Conservation (phyloP, 2,329 filamentous ascomycete species). For the Sclerotinia nivalis region DNA sequence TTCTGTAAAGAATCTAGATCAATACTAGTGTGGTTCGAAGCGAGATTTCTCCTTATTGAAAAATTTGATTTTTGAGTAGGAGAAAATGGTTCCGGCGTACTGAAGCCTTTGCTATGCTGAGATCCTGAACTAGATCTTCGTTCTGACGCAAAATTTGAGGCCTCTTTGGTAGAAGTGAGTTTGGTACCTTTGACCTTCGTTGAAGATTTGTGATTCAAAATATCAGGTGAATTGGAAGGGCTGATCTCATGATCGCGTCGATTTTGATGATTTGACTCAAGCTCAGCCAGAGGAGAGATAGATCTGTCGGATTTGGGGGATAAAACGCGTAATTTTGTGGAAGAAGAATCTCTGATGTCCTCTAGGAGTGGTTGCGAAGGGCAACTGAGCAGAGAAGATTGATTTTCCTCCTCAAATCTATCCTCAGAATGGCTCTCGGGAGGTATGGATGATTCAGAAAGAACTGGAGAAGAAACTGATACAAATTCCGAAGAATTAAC, state of each 20-base stretch:
- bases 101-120: background rate
- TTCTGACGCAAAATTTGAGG: background rate
- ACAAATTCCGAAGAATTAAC: conserved; percentile 24
- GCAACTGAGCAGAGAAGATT: background rate
- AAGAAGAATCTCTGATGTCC: background rate
- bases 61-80: too few relatives aligned
- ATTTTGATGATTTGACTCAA: conserved; percentile 11
- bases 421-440: background rate
- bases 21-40: conserved; percentile 10
- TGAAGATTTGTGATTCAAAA: background rate
- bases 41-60: conserved; percentile 4
- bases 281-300: background rate
- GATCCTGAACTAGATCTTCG: background rate
- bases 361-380: background rate
- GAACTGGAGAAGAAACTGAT: background rate
- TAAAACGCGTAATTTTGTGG: conserved; percentile 3
- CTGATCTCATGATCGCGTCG: conserved; percentile 4
- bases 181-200: background rate
- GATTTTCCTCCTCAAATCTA: background rate
- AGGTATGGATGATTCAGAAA: background rate
- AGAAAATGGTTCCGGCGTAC: background rate
- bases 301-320: background rate
- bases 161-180: background rate
- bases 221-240: background rate
- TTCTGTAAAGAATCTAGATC: background rate